Percentiles rank a stretch among this genome's conserved stretches.
These are phyloP conservation scores for Trametes punicea DNA, from an alignment of 768 basidiomycete genomes.

Conservation along the genomic window DNA sequence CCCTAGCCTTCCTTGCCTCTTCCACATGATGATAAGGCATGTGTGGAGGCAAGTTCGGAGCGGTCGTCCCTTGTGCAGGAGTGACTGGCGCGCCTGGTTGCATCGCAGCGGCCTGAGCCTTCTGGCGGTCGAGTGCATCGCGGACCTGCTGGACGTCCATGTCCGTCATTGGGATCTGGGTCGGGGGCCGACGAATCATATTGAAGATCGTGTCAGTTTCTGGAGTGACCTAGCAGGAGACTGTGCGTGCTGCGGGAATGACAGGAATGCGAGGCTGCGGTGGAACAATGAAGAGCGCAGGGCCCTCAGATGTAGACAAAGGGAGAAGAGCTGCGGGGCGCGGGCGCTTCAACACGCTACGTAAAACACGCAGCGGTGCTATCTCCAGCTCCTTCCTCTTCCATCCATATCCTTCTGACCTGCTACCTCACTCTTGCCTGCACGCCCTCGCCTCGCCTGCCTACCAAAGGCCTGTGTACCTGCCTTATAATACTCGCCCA, in stretches of 20 bases:
- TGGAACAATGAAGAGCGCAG: slow-evolving; percentile 17
- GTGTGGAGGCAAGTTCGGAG: slow-evolving; percentile 7
- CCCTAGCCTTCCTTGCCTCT: slow-evolving; percentile 34
- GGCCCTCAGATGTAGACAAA: slow-evolving; percentile 17
- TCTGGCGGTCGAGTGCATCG: slow-evolving; percentile 44
- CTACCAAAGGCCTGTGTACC: background rate
- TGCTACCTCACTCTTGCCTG: background rate
- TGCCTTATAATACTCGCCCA: background rate
- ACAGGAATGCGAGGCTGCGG: slow-evolving; percentile 2
- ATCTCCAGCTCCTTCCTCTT: background rate
- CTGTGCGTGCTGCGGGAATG: slow-evolving; percentile 1
- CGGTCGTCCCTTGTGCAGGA: slow-evolving; percentile 6
- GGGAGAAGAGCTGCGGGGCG: slow-evolving; percentile 7
- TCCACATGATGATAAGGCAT: slow-evolving; percentile 30
- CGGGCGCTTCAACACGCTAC: slow-evolving; percentile 15
- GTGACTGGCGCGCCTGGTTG: slow-evolving; percentile 3
- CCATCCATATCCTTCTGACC: background rate
- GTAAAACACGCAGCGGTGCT: slow-evolving; percentile 3
- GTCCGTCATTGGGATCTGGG: slow-evolving; percentile 73
- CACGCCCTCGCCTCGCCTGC: slow-evolving; percentile 9
- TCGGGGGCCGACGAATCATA: slow-evolving; percentile 79
- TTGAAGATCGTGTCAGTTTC: background rate
- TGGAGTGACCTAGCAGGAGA: slow-evolving; percentile 22
- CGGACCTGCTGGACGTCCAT: slow-evolving; percentile 77
- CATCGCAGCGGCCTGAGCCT: slow-evolving; percentile 20